phyloP scores from a whole-genome alignment of 805 yeast genomes.

The Nakazawaea wickerhamii region DNA sequence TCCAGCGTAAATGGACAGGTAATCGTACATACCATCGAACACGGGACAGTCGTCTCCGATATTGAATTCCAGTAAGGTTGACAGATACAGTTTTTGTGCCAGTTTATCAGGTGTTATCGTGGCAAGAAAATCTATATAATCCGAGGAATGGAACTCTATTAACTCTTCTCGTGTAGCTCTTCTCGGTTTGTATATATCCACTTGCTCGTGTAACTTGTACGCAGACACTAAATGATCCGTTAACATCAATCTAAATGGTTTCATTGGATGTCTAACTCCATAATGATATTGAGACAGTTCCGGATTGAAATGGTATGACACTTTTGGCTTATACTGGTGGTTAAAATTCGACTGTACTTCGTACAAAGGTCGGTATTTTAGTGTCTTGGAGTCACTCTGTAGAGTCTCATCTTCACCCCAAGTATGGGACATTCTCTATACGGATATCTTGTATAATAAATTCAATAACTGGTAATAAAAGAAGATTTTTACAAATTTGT shows the following conservation, averaged over 20 bases:
- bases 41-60: slow-evolving; percentile 95
- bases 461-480: too few species aligned
- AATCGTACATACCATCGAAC: slow-evolving; percentile 91
- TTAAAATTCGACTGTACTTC: slow-evolving; percentile 34
- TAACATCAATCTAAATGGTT: slow-evolving; percentile 88
- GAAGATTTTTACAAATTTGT: too few species aligned
- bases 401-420: slow-evolving; percentile 24
- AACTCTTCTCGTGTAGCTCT: slow-evolving; percentile 80
- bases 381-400: slow-evolving; percentile 13
- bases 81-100: slow-evolving; percentile 41
- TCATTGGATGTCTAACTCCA: slow-evolving; percentile 97
- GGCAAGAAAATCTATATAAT: slow-evolving; percentile 73
- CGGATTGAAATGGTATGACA: slow-evolving; percentile 85
- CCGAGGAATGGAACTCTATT: slow-evolving; percentile 78
- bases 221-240: slow-evolving; percentile 87
- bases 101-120: slow-evolving; percentile 72
- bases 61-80: slow-evolving; percentile 63
- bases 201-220: slow-evolving; percentile 78
- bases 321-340: slow-evolving; percentile 46
- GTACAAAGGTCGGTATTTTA: slow-evolving; percentile 37
- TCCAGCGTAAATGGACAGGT: slow-evolving; percentile 84
- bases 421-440: slow-evolving; percentile 13
- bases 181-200: slow-evolving; percentile 86
- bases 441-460: too few species aligned
- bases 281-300: slow-evolving; percentile 78